Evolutionary conservation across 1,284 basidiomycete species (phyloP), one percentile per base, ranked within the genome.

Genomic region (Irpex lacteus): DNA sequence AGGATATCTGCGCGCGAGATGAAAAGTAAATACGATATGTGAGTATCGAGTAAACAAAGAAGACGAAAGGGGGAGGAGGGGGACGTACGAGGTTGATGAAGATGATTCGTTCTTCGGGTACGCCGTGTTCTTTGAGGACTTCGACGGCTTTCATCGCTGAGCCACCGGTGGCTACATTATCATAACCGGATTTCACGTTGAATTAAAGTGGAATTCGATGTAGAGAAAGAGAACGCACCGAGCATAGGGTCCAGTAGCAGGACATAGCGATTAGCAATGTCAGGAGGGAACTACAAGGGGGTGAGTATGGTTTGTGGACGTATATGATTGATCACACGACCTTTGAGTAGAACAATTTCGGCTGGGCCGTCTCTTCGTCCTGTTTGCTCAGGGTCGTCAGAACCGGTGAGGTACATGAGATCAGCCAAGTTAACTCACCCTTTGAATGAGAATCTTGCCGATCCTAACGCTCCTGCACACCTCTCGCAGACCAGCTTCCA

Each of bases 121-220:
- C 97, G 72, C 96, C 97, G 72, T 96, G 90, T 62, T 95, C 91
- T 75, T 92, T 87, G 19, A 99, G 82, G 6, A 98, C 94, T 75
- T 98, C 95, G 60, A 98, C 94, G 0, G 97, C 98, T 77, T 98
- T 98, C 78, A 98, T 96, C 2, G 96, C 97, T 15, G 96, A 98
- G 53, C 98, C 97, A 38, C 97, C 97, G 0, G 97, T 99, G 0
- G 97, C 96, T 56, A 44, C 21, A 21, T 2, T 21, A 44, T 44
- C 40, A 9, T 2, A 11, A n/a, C 9, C 40, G 9, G 3, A n/a
- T 9, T n/a, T 9, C 9, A 96, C 68, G 18, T 19, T 36, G 3
- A 7, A 50, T 52, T 4, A 9, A 2, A 44, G 40, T n/a, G 40
- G n/a, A 9, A 44, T 2, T 11, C 40, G 40, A 2, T 2, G 4